Base-by-base conservation (phyloP, 2,329 filamentous ascomycete genomes). In the Ustulina deusta region DNA sequence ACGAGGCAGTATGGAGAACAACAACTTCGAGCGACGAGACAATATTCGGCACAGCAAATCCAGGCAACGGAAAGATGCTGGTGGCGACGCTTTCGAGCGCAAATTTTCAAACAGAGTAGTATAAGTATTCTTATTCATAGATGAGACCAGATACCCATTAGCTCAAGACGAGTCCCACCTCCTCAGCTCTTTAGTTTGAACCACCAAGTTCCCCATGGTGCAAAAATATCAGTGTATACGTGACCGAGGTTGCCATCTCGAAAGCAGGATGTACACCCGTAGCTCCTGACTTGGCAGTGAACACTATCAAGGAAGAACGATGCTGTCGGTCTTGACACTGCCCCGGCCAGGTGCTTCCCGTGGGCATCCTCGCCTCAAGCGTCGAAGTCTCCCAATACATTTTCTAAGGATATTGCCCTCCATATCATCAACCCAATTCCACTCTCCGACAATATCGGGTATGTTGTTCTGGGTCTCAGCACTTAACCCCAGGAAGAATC, bases 101-200 rank as follows among this genome's bases (percentile, higher is more conserved):
- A 51, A 51, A 22, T 63, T 40, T 29, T 27, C 32, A 32, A 40
- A 32, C 27, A n/a, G 25, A n/a, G 11, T 38, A 38, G 15, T 58
- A 25, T 56, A 36, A 60, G 27, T 34, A 36, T 40, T 22, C 9
- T 40, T 36, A 2, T 48, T 55, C 25, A 27, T 65, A 66, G 25
- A 56, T 52, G 38, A 54, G 54, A 65, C 52, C 46, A 58, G 44
- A 63, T 59, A 63, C 48, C 52, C 48, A 55, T 38, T 9, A 32
- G 51, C 20, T 44, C 42, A 49, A 60, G n/a, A 57, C 40, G 17
- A 61, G 56, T 67, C 61, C 27, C 64, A 36, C 40, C 55, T 63
- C 62, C 44, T 25, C 57, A 48, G 13, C 36, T 7, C 40, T 13
- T n/a, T 13, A 29, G 42, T 51, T 32, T 6, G 17, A 44, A 42